Conservation (phyloP, 306 rosid genomes). For the Fragaria ananassa region DNA sequence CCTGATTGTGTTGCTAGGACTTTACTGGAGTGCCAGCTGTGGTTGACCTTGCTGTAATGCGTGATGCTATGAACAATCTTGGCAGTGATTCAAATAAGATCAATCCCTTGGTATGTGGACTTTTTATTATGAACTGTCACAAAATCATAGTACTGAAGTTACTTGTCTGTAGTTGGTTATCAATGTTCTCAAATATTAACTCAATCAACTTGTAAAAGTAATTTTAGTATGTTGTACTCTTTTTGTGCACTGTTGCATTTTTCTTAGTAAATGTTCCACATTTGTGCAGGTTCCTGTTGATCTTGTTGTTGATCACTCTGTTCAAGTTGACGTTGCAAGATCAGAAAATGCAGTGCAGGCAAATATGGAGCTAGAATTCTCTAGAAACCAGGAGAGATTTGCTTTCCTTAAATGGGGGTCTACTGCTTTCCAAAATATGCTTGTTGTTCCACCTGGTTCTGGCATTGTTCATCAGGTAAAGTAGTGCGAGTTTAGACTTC, state of each 20-base stretch:
- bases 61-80: slow-evolving; percentile 92
- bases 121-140: slow-evolving; percentile 4
- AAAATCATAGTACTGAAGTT: background rate
- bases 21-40: slow-evolving; percentile 93
- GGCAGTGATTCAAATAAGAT: slow-evolving; percentile 89
- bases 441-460: slow-evolving; percentile 95
- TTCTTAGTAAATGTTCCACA: slow-evolving; percentile 3
- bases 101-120: slow-evolving; percentile 70
- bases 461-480: slow-evolving; percentile 93
- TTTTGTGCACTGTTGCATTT: slow-evolving; percentile 16
- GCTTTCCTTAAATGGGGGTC: slow-evolving; percentile 97
- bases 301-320: slow-evolving; percentile 91
- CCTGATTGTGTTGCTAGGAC: slow-evolving; percentile 48
- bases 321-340: slow-evolving; percentile 86
- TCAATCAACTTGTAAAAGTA: slow-evolving; percentile 2
- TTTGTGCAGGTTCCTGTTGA: slow-evolving; percentile 81
- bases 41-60: slow-evolving; percentile 95
- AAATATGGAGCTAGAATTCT: slow-evolving; percentile 88
- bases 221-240: background rate
- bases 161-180: background rate
- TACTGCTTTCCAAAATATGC: slow-evolving; percentile 80
- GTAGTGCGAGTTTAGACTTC: slow-evolving; percentile 9
- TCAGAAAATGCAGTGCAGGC: slow-evolving; percentile 86
- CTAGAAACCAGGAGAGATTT: slow-evolving; percentile 88
- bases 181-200: slow-evolving; percentile 3